Percentiles rank a stretch among this genome's conserved stretches.
These are phyloP conservation scores for Osmanthus fragrans DNA, from an alignment of 257 asterid species.

Conservation along the genomic window DNA sequence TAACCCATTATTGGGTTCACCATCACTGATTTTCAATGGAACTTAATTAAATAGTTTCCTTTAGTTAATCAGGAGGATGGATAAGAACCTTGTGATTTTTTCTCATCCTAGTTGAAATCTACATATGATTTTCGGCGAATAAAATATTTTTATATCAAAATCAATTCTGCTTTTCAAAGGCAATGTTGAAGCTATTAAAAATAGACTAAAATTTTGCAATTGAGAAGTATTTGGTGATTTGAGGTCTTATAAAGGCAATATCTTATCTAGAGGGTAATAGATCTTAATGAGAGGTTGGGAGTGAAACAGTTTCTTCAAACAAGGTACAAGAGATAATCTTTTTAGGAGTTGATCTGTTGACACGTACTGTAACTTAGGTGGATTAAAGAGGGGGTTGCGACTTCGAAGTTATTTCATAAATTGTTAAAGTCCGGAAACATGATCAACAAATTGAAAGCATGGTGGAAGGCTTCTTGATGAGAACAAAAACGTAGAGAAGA, in stretches of 20 bases:
- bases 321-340: background rate
- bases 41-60: background rate
- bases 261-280: background rate
- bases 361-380: background rate
- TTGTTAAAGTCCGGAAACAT: background rate
- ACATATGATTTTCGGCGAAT: background rate
- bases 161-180: background rate
- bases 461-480: background rate
- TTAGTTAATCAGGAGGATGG: background rate
- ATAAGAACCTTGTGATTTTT: background rate
- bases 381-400: background rate
- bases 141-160: background rate
- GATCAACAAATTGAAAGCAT: background rate
- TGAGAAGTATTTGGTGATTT: background rate
- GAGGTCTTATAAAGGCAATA: background rate
- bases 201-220: background rate
- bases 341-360: background rate
- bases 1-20: background rate
- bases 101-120: background rate
- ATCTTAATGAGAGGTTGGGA: background rate
- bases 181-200: background rate
- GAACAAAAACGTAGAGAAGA: background rate
- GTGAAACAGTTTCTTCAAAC: background rate
- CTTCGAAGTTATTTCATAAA: background rate
- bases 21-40: background rate